Percentiles rank a stretch among this genome's conserved stretches.
phyloP scores from a whole-genome alignment of 148 eudicot species.

The Beta vulgaris region DNA sequence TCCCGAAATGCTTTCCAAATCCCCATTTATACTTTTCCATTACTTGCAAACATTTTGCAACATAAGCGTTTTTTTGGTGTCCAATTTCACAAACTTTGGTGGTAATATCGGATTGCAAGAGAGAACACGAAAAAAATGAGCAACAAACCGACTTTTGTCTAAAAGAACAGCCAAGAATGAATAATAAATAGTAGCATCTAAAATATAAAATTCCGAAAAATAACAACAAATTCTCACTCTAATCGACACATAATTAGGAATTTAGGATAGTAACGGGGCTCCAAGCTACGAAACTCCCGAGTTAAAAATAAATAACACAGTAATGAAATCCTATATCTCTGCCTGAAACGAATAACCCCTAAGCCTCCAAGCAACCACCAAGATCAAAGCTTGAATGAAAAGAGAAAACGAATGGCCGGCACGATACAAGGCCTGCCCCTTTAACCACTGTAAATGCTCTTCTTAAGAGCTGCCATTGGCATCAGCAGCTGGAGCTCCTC shows the following conservation, averaged over 20 bases:
- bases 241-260: background rate
- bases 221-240: slow-evolving; percentile 12
- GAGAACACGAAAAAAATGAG: too few species aligned
- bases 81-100: too few species aligned
- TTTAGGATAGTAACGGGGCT: slow-evolving; percentile 7
- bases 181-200: slow-evolving; percentile 1
- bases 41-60: too few species aligned
- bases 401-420: slow-evolving; percentile 14
- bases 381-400: slow-evolving; percentile 7
- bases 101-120: too few species aligned
- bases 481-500: slow-evolving; percentile 21
- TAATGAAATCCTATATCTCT: slow-evolving; percentile 10
- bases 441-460: slow-evolving; percentile 9
- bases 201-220: slow-evolving; percentile 14
- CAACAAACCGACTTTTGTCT: background rate
- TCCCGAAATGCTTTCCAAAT: too few species aligned
- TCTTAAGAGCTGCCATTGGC: slow-evolving; percentile 45
- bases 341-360: slow-evolving; percentile 13
- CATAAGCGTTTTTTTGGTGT: too few species aligned
- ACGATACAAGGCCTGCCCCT: slow-evolving; percentile 14
- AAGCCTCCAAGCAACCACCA: slow-evolving; percentile 11
- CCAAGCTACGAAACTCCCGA: slow-evolving; percentile 1
- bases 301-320: slow-evolving; percentile 8
- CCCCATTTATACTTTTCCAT: too few species aligned
- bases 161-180: background rate